Conservation (phyloP, 352 stramenopile genomes). For the Phytopythium montanum region DNA sequence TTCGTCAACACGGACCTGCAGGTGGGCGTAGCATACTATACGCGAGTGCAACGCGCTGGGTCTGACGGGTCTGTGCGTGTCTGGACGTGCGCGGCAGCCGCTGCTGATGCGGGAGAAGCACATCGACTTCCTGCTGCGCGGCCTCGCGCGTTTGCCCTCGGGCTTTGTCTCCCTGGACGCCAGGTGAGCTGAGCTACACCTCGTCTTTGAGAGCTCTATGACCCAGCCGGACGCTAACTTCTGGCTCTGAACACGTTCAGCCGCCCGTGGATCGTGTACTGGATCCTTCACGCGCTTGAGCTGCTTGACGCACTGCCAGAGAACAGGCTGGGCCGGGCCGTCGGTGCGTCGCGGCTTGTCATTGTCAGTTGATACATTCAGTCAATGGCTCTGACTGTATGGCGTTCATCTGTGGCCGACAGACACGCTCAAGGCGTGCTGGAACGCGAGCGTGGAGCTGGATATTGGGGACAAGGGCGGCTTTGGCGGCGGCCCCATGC, state of each 20-base stretch:
- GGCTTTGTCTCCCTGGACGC: slow-evolving; percentile 93
- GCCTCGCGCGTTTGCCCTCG: slow-evolving; percentile 59
- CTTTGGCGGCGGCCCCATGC: slow-evolving; percentile 93
- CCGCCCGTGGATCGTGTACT: slow-evolving; percentile 98
- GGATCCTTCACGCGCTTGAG: slow-evolving; percentile 95
- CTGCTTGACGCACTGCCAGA: slow-evolving; percentile 84
- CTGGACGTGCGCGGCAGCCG: slow-evolving; percentile 18
- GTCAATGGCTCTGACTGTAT: neutral
- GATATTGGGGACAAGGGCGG: slow-evolving; percentile 52
- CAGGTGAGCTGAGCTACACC: slow-evolving; percentile 20
- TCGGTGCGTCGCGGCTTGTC: slow-evolving; percentile 20
- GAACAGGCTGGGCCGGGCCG: slow-evolving; percentile 30
- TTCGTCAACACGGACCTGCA: slow-evolving; percentile 72
- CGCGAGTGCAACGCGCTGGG: no score
- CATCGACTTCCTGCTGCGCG: slow-evolving; percentile 65
- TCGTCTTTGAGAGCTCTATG: neutral
- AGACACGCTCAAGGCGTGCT: slow-evolving; percentile 63
- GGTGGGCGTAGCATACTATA: slow-evolving; percentile 2
- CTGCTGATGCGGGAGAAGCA: slow-evolving; percentile 86
- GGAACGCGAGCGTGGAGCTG: slow-evolving; percentile 30
- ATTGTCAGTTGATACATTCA: neutral
- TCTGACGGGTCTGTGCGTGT: neutral
- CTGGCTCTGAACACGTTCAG: slow-evolving; percentile 21
- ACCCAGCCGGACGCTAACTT: neutral
- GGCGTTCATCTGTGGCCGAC: slow-evolving; percentile 1